Evolutionary conservation across 1,139 yeast genomes (phyloP).

Genomic region (Hemisphaericaspora xylofermentans): DNA sequence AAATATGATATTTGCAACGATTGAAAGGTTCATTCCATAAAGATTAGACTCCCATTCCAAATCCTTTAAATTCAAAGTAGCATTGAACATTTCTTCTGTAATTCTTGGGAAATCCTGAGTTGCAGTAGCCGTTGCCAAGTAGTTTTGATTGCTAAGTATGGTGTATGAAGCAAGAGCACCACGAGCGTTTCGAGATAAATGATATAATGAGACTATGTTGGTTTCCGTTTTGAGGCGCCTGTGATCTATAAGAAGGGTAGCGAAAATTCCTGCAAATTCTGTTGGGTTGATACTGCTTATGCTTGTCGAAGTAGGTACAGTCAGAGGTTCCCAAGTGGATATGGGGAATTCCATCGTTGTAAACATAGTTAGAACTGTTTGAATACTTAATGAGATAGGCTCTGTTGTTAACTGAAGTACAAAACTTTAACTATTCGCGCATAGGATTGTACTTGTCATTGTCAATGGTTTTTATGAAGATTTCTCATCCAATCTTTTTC

Average conservation of each 20-base stretch:
- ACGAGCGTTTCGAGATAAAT: constrained; percentile 15
- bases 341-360: no score
- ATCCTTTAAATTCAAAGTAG: constrained; percentile 29
- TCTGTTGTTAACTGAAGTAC: no score
- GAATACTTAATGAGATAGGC: no score
- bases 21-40: constrained; percentile 32
- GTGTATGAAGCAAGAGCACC: constrained; percentile 42
- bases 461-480: no score
- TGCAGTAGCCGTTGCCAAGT: constrained; percentile 41
- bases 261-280: constrained; percentile 17
- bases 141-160: constrained; percentile 29
- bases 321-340: constrained; percentile 21
- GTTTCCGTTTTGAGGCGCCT: constrained; percentile 17
- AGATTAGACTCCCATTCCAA: constrained; percentile 25
- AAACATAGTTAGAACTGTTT: no score
- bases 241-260: constrained; percentile 10
- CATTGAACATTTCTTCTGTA: constrained; percentile 31
- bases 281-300: constrained; percentile 20
- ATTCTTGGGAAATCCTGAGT: constrained; percentile 27
- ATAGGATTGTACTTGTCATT: no score
- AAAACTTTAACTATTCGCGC: no score
- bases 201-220: constrained; percentile 12
- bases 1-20: constrained; percentile 26
- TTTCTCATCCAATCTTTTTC: no score
- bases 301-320: constrained; percentile 14